These are phyloP conservation scores for Plasmodium blacklocki DNA, from an alignment of 169 alveolate genomes.

Conservation along the genomic window DNA sequence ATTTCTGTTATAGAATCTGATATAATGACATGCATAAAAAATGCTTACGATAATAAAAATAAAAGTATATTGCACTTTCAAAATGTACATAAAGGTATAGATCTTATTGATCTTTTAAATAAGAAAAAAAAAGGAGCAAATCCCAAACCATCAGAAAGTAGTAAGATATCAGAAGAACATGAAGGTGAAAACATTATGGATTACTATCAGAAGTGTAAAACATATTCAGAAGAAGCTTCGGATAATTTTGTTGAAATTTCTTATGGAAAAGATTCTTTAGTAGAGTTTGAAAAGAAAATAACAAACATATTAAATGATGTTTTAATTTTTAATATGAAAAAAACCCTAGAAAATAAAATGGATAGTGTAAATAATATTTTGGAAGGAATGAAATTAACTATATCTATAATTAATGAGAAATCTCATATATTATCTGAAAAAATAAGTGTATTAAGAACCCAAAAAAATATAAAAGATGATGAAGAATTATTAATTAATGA, in stretches of 20 bases:
- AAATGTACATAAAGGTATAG: slow-evolving; percentile 9
- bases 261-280: not conserved
- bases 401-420: not conserved
- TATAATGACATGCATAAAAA: not conserved
- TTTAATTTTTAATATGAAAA: slow-evolving; percentile 21
- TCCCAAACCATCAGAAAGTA: no score
- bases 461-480: not conserved
- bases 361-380: not conserved
- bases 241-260: not conserved
- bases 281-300: slow-evolving; percentile 4
- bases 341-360: not conserved
- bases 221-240: not conserved
- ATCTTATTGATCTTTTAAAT: not conserved
- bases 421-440: not conserved
- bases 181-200: not conserved
- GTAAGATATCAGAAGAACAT: not conserved
- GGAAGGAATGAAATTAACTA: not conserved
- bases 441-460: slow-evolving; percentile 4
- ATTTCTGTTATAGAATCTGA: not conserved
- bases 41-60: slow-evolving; percentile 3
- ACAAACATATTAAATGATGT: slow-evolving; percentile 8
- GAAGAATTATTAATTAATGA: slow-evolving; percentile 16
- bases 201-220: not conserved
- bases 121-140: not conserved
- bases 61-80: slow-evolving; percentile 1